Percentiles rank a stretch among this genome's conserved stretches.
These are phyloP conservation scores for Solanum hybrid DNA, from an alignment of 305 asterid species.

Conservation along the genomic window DNA sequence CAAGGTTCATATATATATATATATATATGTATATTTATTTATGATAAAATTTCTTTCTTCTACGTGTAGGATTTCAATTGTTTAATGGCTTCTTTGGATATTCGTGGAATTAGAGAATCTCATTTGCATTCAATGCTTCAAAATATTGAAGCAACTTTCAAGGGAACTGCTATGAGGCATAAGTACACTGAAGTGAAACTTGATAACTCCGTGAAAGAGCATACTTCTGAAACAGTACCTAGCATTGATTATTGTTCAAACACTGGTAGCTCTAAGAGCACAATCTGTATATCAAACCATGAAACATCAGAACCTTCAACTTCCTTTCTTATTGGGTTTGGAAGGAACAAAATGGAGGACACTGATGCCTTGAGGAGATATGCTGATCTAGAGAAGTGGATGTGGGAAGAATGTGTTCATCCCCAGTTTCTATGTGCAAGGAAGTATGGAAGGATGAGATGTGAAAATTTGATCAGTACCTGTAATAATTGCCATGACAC, in stretches of 20 bases:
- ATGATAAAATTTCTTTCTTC: constrained; percentile 1
- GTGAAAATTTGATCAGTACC: constrained; percentile 37
- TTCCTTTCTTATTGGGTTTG: constrained; percentile 17
- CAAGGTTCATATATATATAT: not conserved
- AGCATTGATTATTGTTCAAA: constrained; percentile 14
- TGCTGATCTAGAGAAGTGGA: constrained; percentile 59
- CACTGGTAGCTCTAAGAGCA: constrained; percentile 19
- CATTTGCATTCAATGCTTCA: constrained; percentile 72
- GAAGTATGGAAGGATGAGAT: constrained; percentile 35
- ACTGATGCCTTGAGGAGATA: constrained; percentile 30
- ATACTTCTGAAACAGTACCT: constrained; percentile 18
- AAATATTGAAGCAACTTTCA: constrained; percentile 60
- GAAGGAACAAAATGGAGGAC: constrained; percentile 26
- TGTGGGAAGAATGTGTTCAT: constrained; percentile 58
- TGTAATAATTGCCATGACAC: constrained; percentile 46
- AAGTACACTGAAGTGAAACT: constrained; percentile 9
- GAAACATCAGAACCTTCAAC: constrained; percentile 19
- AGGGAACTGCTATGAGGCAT: constrained; percentile 29
- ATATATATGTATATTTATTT: not conserved
- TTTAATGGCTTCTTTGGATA: constrained; percentile 67
- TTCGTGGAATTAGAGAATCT: constrained; percentile 83
- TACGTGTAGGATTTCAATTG: constrained; percentile 60
- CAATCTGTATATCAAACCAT: constrained; percentile 7
- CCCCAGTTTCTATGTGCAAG: constrained; percentile 29
- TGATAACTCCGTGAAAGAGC: constrained; percentile 17